Conservation (phyloP, 2,329 filamentous ascomycete genomes). For the Monosporascus ibericus region DNA sequence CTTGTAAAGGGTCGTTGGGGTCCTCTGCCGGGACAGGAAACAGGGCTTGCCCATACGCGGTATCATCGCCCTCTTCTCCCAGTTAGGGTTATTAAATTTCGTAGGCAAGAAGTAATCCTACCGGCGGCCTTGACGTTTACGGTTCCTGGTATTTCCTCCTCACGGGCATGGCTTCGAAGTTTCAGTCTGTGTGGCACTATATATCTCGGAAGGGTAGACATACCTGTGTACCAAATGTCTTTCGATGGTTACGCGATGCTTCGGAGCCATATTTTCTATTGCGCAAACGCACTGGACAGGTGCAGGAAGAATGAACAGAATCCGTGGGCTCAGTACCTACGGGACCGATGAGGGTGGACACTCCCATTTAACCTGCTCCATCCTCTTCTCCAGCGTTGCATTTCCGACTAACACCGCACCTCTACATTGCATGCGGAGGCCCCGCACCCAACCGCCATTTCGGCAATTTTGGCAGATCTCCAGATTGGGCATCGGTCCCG, state of each 20-base stretch:
- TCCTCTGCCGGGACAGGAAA: slow-evolving; percentile 23
- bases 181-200: background rate
- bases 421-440: background rate
- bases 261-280: background rate
- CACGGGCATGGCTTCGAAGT: slow-evolving; percentile 19
- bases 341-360: background rate
- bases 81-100: background rate
- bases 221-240: background rate
- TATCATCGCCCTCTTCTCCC: slow-evolving; percentile 21
- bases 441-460: background rate
- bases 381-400: background rate
- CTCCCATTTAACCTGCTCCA: background rate
- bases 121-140: slow-evolving; percentile 20
- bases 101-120: slow-evolving; percentile 6
- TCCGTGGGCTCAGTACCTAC: background rate
- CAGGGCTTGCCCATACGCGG: slow-evolving; percentile 20
- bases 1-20: slow-evolving; percentile 23
- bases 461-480: background rate
- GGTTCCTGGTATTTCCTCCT: slow-evolving; percentile 21
- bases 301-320: background rate
- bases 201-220: background rate
- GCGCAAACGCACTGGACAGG: background rate
- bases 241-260: background rate
- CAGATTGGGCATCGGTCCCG: background rate
- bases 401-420: background rate